Conservation (phyloP, 768 basidiomycete genomes). For the Boletus edulis region DNA sequence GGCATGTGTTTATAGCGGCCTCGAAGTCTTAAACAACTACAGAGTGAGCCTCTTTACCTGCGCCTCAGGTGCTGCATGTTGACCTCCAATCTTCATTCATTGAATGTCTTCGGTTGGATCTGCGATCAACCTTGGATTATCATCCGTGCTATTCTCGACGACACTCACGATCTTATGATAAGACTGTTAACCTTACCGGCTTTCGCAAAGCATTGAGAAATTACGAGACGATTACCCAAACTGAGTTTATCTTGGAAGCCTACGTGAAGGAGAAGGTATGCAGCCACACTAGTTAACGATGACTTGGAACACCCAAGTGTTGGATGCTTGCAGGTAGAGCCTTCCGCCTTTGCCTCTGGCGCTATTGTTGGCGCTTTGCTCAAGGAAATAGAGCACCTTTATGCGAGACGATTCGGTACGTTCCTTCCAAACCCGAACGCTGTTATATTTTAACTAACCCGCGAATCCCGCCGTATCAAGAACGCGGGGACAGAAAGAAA, state of each 20-base stretch:
- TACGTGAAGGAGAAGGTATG: slow-evolving; percentile 80
- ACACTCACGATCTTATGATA: background rate
- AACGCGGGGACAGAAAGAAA: slow-evolving; percentile 74
- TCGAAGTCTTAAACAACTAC: slow-evolving; percentile 88
- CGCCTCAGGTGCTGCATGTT: background rate
- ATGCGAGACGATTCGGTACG: slow-evolving; percentile 74
- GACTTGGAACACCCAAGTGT: background rate
- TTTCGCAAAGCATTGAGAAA: slow-evolving; percentile 86
- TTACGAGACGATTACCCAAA: slow-evolving; percentile 77
- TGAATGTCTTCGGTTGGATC: background rate
- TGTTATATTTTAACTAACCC: background rate
- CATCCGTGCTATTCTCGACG: background rate
- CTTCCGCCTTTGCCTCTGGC: slow-evolving; percentile 64
- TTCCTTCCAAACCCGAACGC: background rate
- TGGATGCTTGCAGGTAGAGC: slow-evolving; percentile 51
- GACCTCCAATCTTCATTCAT: background rate
- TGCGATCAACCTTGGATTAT: background rate
- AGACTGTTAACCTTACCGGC: slow-evolving; percentile 88
- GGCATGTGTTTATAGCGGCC: slow-evolving; percentile 43
- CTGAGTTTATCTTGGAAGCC: slow-evolving; percentile 58
- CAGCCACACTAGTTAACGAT: background rate
- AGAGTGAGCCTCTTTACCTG: slow-evolving; percentile 45
- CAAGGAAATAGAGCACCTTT: slow-evolving; percentile 73
- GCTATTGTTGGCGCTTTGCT: slow-evolving; percentile 63
- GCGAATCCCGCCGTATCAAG: slow-evolving; percentile 23